Evolutionary conservation across 192 early-diverging fungal genomes (phyloP), one percentile per base, ranked within the genome.

Genomic region (Powellomyces hirtus): DNA sequence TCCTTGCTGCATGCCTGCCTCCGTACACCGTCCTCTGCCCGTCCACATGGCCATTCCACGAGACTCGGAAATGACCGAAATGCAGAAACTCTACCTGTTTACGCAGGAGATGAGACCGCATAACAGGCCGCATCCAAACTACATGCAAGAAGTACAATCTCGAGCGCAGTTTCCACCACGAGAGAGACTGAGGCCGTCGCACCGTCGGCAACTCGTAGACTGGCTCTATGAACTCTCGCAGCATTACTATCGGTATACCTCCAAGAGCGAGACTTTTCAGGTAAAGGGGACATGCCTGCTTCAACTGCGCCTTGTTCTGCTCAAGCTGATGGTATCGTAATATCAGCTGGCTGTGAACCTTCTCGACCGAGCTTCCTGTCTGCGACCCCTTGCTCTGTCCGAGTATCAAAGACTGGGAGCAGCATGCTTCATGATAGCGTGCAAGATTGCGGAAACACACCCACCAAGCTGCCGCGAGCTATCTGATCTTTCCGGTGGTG

Each of bases 341-440:
- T 57, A 22, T 35, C 52, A 72, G 62, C 38, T 72, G 11, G 27
- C 70, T 10, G 70, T 72, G 1, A 72, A 49, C 33, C 36, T 45
- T 30, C 34, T 72, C 16, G 70, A 72, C 40, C 31, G 70, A 34
- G 36, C 46, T 7, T 72, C 56, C 31, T 57, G 62, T 38, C 30
- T 31, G 20, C 33, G 37, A n/a, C 51, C 36, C 16, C 2, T 59
- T 5, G 16, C 8, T 8, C 51, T 72, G 5, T 26, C 38, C 13
- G n/a, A 46, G 22, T 72, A 72, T 26, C 70, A 72, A 34, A n/a
- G 56, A 7, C 42, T 72, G 22, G 70, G 70, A 14, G 62, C 62
- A 0, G 70, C 70, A 8, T 64, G 70, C 52, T 72, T 72, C 40
- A 33, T 72, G 49, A 64, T 72, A 34, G 70, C 70, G 31, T 38